Base-by-base conservation (phyloP, 1,139 yeast species). In the Pneumocystis oryctolagi region DNA sequence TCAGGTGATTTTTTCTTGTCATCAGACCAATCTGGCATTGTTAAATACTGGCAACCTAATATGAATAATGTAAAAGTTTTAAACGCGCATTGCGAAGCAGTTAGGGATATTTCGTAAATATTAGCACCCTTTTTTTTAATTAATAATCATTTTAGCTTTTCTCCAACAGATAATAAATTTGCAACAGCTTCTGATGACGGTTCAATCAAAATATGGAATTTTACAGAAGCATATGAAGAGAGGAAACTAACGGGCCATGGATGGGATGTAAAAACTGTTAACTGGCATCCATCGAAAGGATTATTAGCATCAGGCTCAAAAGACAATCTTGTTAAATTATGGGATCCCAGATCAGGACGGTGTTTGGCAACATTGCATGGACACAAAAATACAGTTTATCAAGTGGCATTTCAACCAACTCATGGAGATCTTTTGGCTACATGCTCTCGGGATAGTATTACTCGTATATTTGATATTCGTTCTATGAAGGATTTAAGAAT, bases 41-140 rank as follows among this genome's bases (percentile, higher is more conserved):
- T 92, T 70, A 92, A 92, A 76, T 92, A 87, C 71, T 94, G 98
- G 97, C 97, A 92, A 74, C 95, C 97, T 6, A 92, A 94, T 74
- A 89, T 92, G 77, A 92, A 92, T 74, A 92, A 92, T 76, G 97
- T 94, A 60, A 89, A 90, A 73, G 87, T 88, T 65, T 75, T 92
- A 55, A 79, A 81, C 62, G 75, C 76, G 57, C 98, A 92, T 72
- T 77, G 75, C n/a, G 87, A 89, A 73, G 89, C 89, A 16, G 82
- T 92, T 47, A 79, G 96, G 67, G 97, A 89, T 70, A 80, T 92
- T 55, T 85, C 94, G 9, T 90, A 9, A 31, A 18, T 20, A 28
- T 8, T 37, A 9, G n/a, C 12, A 9, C 12, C 4, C 8, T 31
- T 9, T 35, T 35, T 39, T 25, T 9, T 53, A 32, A 35, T 32